Evolutionary conservation across 2,329 filamentous ascomycete species (phyloP).

Genomic region (Parastagonospora nodorum): DNA sequence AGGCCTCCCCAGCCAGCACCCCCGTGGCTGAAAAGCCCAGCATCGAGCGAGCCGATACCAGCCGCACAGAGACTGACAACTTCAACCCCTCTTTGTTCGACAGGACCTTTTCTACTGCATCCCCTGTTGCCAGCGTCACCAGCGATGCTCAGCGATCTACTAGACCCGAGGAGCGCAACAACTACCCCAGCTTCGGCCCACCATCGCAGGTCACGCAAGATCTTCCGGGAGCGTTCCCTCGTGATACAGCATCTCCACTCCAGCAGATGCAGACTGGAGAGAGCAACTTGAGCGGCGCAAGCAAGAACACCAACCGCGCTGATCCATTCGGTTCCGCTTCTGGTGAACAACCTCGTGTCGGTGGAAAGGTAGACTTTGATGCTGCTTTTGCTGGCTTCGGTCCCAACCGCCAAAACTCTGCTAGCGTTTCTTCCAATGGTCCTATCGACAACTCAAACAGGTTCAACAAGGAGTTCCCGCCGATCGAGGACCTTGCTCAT

Average conservation of each 20-base stretch:
- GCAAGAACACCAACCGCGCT: conserved; percentile 47
- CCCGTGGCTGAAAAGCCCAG: conserved; percentile 57
- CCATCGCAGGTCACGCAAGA: conserved; percentile 35
- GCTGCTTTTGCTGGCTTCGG: conserved; percentile 80
- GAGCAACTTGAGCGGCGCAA: conserved; percentile 54
- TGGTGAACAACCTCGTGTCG: conserved; percentile 40
- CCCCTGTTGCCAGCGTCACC: conserved; percentile 47
- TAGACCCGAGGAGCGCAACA: conserved; percentile 46
- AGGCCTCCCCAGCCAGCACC: conserved; percentile 52
- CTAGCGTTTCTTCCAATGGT: conserved; percentile 40
- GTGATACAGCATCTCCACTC: conserved; percentile 48
- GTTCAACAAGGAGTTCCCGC: conserved; percentile 84
- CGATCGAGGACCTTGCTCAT: conserved; percentile 82
- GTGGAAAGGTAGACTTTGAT: conserved; percentile 79
- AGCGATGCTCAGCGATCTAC: conserved; percentile 45
- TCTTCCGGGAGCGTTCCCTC: conserved; percentile 57
- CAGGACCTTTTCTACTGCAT: conserved; percentile 42
- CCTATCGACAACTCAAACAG: conserved; percentile 46
- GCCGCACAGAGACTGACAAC: conserved; percentile 43
- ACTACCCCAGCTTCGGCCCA: conserved; percentile 45
- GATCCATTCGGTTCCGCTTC: conserved; percentile 48
- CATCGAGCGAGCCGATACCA: conserved; percentile 42
- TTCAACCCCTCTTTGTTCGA: conserved; percentile 45
- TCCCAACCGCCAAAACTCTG: conserved; percentile 56
- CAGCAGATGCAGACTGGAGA: conserved; percentile 56